Percentiles rank a stretch among this genome's conserved stretches.
Evolutionary conservation across 768 basidiomycete species (phyloP).

Genomic region (Phlebiopsis flavidoalba): DNA sequence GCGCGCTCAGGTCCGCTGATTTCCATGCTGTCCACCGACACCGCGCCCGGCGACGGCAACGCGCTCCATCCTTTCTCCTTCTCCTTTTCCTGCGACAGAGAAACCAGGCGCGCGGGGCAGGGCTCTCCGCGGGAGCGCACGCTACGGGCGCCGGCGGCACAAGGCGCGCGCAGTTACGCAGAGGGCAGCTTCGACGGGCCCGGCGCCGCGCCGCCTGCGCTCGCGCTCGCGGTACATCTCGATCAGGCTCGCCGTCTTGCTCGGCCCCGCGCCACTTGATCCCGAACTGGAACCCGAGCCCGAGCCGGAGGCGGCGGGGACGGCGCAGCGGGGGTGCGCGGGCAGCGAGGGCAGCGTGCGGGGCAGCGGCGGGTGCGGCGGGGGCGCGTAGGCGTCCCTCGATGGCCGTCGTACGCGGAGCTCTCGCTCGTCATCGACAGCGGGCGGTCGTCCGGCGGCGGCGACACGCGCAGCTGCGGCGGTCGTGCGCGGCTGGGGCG

Average conservation of each 20-base stretch:
- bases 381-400: neutral
- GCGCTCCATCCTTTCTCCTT: neutral
- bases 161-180: too few species aligned
- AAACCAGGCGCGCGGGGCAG: too few species aligned
- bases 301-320: neutral
- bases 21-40: constrained; percentile 14
- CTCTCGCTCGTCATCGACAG: constrained; percentile 9
- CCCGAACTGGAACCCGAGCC: constrained; percentile 5
- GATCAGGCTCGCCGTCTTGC: constrained; percentile 74
- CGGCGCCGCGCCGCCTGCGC: constrained; percentile 23
- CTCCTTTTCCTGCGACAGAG: neutral
- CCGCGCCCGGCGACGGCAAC: constrained; percentile 12
- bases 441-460: neutral
- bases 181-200: constrained; percentile 30
- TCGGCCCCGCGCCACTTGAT: constrained; percentile 22
- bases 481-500: constrained; percentile 6
- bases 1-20: constrained; percentile 1
- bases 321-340: neutral
- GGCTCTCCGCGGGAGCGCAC: constrained; percentile 2
- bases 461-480: constrained; percentile 1
- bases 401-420: neutral
- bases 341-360: neutral
- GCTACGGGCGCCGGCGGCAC: constrained; percentile 22
- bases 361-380: neutral
- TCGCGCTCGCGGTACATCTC: constrained; percentile 83